Evolutionary conservation across 2,329 filamentous ascomycete genomes (phyloP).

Genomic region (Nigrospora sphaerica): DNA sequence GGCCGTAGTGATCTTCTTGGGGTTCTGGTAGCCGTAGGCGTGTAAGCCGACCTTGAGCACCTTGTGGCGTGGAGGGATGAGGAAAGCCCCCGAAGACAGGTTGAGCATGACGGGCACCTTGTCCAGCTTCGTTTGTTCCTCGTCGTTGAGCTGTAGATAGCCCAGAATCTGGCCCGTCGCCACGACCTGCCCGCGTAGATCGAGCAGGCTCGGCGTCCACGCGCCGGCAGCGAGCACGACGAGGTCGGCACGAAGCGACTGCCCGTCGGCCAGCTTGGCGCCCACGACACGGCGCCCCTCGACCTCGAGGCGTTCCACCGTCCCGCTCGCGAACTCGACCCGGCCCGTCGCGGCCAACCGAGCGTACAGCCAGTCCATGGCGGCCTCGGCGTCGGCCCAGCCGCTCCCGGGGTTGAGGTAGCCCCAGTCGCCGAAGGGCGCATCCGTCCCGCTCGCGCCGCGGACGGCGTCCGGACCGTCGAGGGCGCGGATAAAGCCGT

Average conservation of each 20-base stretch:
- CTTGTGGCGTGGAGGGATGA: slow-evolving; percentile 58
- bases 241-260: slow-evolving; percentile 56
- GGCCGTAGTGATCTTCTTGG: slow-evolving; percentile 23
- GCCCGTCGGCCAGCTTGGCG: slow-evolving; percentile 44
- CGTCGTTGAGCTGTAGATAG: slow-evolving; percentile 66
- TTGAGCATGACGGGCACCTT: slow-evolving; percentile 68
- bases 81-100: slow-evolving; percentile 63
- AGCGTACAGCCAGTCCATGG: slow-evolving; percentile 57
- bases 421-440: slow-evolving; percentile 54
- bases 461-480: slow-evolving; percentile 36
- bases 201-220: slow-evolving; percentile 74
- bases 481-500: slow-evolving; percentile 34
- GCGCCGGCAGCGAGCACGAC: slow-evolving; percentile 79
- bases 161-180: slow-evolving; percentile 78
- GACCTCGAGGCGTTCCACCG: slow-evolving; percentile 34
- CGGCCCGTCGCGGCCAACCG: slow-evolving; percentile 47
- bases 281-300: slow-evolving; percentile 43
- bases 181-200: slow-evolving; percentile 67
- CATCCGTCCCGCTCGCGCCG: slow-evolving; percentile 36
- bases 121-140: slow-evolving; percentile 60
- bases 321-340: slow-evolving; percentile 47
- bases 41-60: slow-evolving; percentile 67
- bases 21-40: slow-evolving; percentile 60
- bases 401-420: slow-evolving; percentile 70
- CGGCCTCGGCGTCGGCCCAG: slow-evolving; percentile 72